A percentile compares a stretch with the other conserved stretches of the same genome.
Evolutionary conservation across 176 grass and related monocot species (phyloP).

Genomic region (Calamus simplicifolius): DNA sequence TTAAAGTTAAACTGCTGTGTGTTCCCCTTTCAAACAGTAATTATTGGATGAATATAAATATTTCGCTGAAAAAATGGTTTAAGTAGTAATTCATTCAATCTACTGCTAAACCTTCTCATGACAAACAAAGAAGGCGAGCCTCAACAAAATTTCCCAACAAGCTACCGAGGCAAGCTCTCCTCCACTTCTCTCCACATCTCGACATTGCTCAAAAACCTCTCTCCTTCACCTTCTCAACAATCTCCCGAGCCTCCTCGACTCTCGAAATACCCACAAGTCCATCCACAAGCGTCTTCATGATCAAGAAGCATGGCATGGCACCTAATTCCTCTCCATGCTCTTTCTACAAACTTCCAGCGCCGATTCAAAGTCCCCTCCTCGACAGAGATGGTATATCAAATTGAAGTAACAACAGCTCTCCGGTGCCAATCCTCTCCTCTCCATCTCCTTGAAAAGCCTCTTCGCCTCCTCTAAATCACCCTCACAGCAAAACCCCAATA

Average conservation of each 20-base stretch:
- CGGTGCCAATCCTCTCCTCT: slow-evolving; percentile 28
- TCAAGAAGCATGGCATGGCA: slow-evolving; percentile 64
- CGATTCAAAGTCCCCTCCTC: slow-evolving; percentile 57
- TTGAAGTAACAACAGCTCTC: slow-evolving; percentile 40
- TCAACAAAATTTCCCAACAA: too few relatives aligned
- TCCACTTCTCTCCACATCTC: slow-evolving; percentile 87
- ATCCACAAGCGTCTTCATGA: slow-evolving; percentile 90
- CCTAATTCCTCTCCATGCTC: slow-evolving; percentile 39
- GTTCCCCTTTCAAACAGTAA: too few relatives aligned
- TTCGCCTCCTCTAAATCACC: slow-evolving; percentile 79
- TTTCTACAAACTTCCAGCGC: slow-evolving; percentile 49
- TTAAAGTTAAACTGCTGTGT: too few relatives aligned
- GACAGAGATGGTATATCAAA: slow-evolving; percentile 43
- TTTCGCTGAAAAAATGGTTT: too few relatives aligned
- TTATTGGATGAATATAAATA: too few relatives aligned
- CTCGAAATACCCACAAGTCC: slow-evolving; percentile 49
- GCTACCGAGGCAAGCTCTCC: slow-evolving; percentile 41
- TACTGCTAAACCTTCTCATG: too few relatives aligned
- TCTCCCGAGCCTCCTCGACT: slow-evolving; percentile 61
- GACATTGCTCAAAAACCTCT: slow-evolving; percentile 50
- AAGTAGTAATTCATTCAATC: too few relatives aligned
- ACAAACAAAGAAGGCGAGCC: too few relatives aligned
- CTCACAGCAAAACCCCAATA: too few relatives aligned
- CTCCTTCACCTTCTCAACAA: slow-evolving; percentile 83
- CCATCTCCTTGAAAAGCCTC: slow-evolving; percentile 68